Evolutionary conservation across 768 basidiomycete genomes (phyloP).

Genomic region (Baorangia bicolor): DNA sequence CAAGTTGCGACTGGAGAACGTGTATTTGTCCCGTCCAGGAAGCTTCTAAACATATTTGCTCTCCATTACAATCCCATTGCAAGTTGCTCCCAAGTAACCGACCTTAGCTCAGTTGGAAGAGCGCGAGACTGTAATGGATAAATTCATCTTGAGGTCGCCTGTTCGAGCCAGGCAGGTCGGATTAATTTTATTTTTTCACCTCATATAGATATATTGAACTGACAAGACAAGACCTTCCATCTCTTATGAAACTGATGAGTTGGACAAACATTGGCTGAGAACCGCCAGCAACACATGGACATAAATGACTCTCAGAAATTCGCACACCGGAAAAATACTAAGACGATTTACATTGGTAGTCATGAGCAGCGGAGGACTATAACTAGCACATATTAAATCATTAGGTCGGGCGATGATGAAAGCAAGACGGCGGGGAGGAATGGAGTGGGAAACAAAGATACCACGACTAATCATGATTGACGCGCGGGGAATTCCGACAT

Average conservation of each 20-base stretch:
- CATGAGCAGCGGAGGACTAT: background rate
- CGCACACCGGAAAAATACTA: background rate
- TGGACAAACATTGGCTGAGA: too few species aligned
- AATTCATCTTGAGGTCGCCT: slow-evolving; percentile 45
- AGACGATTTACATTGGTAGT: background rate
- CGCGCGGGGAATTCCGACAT: slow-evolving; percentile 2
- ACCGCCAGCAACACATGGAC: too few species aligned
- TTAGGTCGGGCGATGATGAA: slow-evolving; percentile 1
- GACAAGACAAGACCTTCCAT: too few species aligned
- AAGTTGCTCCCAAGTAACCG: too few species aligned
- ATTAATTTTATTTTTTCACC: too few species aligned
- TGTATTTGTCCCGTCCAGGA: too few species aligned
- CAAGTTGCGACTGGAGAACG: too few species aligned
- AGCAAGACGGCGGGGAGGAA: slow-evolving; percentile 11
- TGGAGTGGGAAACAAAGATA: background rate
- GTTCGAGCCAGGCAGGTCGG: slow-evolving; percentile 44
- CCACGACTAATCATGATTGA: background rate
- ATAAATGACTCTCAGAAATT: too few species aligned
- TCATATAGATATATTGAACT: too few species aligned
- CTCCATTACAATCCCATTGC: too few species aligned
- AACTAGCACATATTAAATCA: slow-evolving; percentile 10
- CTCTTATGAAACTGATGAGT: too few species aligned
- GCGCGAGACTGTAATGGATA: slow-evolving; percentile 49
- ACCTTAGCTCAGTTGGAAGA: slow-evolving; percentile 48
- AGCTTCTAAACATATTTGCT: too few species aligned